Percentiles rank a stretch among this genome's conserved stretches.
These are phyloP conservation scores for Pyrenochaeta sp. DNA, from an alignment of 2,329 filamentous ascomycete genomes.

Conservation along the genomic window DNA sequence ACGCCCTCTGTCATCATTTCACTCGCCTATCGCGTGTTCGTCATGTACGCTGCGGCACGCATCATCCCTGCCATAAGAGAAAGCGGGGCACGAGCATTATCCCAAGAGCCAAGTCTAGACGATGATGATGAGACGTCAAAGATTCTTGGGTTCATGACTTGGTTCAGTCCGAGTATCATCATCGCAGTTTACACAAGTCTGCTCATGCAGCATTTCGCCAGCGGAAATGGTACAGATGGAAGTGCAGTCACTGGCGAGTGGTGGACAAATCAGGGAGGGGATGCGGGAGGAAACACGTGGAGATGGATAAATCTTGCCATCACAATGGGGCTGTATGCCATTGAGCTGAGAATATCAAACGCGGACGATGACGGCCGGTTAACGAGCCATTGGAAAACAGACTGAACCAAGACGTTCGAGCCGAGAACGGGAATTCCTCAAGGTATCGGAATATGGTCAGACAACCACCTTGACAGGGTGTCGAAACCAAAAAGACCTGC, in stretches of 20 bases:
- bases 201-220: slow-evolving; percentile 91
- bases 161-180: slow-evolving; percentile 93
- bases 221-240: slow-evolving; percentile 61
- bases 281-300: slow-evolving; percentile 85
- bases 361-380: slow-evolving; percentile 78
- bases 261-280: slow-evolving; percentile 87
- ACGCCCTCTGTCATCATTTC: slow-evolving; percentile 96
- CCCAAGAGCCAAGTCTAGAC: slow-evolving; percentile 84
- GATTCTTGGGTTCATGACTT: slow-evolving; percentile 83
- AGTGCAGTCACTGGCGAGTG: slow-evolving; percentile 65
- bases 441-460: too few species aligned
- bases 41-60: slow-evolving; percentile 92
- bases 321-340: slow-evolving; percentile 88
- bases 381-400: slow-evolving; percentile 90
- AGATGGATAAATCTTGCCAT: slow-evolving; percentile 91
- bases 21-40: slow-evolving; percentile 89
- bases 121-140: slow-evolving; percentile 84
- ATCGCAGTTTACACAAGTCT: slow-evolving; percentile 97
- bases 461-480: too few species aligned
- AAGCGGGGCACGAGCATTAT: slow-evolving; percentile 81
- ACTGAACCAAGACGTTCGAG: slow-evolving; percentile 60
- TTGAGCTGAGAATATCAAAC: slow-evolving; percentile 87
- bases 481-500: too few species aligned
- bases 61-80: slow-evolving; percentile 95
- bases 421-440: neutral